Base-by-base conservation (phyloP, 2,329 filamentous ascomycete genomes). In the Ceratocystis papillata region DNA sequence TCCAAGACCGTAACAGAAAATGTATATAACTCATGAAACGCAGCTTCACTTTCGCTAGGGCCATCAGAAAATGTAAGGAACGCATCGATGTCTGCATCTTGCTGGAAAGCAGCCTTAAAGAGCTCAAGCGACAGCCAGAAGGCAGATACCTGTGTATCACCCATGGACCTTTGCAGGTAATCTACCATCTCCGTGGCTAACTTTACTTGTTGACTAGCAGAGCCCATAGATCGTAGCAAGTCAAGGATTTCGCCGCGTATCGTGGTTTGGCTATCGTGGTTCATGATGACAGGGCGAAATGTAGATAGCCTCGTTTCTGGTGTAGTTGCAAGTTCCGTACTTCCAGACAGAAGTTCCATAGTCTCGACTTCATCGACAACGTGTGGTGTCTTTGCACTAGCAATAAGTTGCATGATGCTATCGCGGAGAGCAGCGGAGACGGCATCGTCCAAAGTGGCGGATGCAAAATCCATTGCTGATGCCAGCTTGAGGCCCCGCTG, bases 91-190 rank as follows among this genome's bases (percentile, higher is more conserved):
- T 83, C 81, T 1, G 80, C 76, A 17, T 80, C 78, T 1, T 78
- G 75, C 3, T 76, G 73, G 20, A 83, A 77, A 6, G 80, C 78
- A 2, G 82, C 79, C 71, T 86, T 85, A 7, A 92, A 75, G 1
- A 93, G 80, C 70, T 88, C 84, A 66, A 92, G 83, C 0, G 88
- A 83, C 2, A 96, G 78, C 92, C 92, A 96, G 70, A 90, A 88
- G 2, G 87, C 84, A 12, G 90, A 84, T 30, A 93, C 75, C 69
- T 86, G 83, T 45, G 79, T 78, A 20, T 83, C 78, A 0, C 83
- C 82, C 3, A 15, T 44, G 2, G 80, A 77, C 2, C 82, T 81
- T 37, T 83, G 81, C 3, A 87, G 75, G 65, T 82, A 81, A 59
- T 84, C 81, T 30, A 92, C 76, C 75, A 96, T 82, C 25, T 84